Percentiles rank a stretch among this genome's conserved stretches.
These are phyloP conservation scores for Coemansia sp. DNA, from an alignment of 371 early-diverging fungal species.

Conservation along the genomic window DNA sequence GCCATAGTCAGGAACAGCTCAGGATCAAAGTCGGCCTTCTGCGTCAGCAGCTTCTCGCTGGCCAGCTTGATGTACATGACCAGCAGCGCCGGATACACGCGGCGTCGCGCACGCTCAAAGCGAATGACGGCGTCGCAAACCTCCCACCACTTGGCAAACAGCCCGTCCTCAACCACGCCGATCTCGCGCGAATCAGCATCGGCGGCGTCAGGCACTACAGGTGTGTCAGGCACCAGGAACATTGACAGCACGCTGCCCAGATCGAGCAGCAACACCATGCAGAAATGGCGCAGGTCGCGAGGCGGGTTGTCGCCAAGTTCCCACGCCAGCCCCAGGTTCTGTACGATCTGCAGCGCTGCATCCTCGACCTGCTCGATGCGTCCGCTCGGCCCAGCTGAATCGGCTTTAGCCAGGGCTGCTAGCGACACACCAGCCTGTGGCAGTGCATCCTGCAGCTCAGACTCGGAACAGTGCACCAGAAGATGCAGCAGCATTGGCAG, in stretches of 20 bases:
- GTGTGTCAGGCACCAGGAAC: slow-evolving; percentile 31
- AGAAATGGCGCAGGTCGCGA: slow-evolving; percentile 52
- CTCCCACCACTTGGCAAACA: slow-evolving; percentile 51
- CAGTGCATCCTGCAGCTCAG: slow-evolving; percentile 47
- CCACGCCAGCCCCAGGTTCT: slow-evolving; percentile 54
- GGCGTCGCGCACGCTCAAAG: slow-evolving; percentile 42
- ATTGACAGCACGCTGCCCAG: slow-evolving; percentile 48
- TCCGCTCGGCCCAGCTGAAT: slow-evolving; percentile 32
- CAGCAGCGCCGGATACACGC: slow-evolving; percentile 38
- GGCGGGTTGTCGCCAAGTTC: slow-evolving; percentile 54
- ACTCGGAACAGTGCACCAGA: slow-evolving; percentile 51
- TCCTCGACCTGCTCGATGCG: slow-evolving; percentile 54
- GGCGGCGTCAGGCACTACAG: background rate
- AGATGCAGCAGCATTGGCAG: slow-evolving; percentile 54
- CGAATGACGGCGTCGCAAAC: slow-evolving; percentile 47
- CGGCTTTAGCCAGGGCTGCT: slow-evolving; percentile 48
- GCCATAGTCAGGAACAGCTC: slow-evolving; percentile 50
- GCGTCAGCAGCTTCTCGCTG: slow-evolving; percentile 49
- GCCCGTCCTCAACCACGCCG: slow-evolving; percentile 50
- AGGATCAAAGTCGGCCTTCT: slow-evolving; percentile 52
- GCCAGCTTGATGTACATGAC: slow-evolving; percentile 46
- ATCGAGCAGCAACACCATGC: slow-evolving; percentile 52
- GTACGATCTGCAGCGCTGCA: slow-evolving; percentile 53
- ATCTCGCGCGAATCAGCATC: slow-evolving; percentile 50
- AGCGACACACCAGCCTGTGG: slow-evolving; percentile 49